Conservation (phyloP, 176 grass and related monocot genomes). For the Oryza coarctata region DNA sequence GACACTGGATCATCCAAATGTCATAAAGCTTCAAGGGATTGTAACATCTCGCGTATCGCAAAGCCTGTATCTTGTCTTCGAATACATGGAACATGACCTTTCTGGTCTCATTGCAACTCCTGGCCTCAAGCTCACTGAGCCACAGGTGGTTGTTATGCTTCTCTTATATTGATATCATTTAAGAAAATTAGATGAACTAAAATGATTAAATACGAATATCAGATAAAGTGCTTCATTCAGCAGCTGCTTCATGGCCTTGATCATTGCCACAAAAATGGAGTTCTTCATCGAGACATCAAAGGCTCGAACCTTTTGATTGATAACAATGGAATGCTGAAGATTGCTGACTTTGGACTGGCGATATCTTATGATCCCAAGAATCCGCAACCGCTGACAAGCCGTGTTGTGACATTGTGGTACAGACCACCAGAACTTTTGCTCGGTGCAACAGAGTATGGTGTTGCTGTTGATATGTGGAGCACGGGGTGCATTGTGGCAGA, state of each 20-base stretch:
- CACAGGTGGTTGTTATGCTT: conserved; percentile 53
- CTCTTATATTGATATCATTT: conserved; percentile 26
- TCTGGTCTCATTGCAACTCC: conserved; percentile 70
- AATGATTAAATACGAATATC: conserved; percentile 29
- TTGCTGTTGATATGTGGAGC: conserved; percentile 88
- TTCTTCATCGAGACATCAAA: conserved; percentile 89
- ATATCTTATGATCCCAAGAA: conserved; percentile 66
- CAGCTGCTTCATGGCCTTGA: conserved; percentile 79
- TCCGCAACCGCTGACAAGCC: conserved; percentile 66
- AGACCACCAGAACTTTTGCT: conserved; percentile 84
- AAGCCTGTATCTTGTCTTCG: conserved; percentile 80
- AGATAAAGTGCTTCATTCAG: conserved; percentile 77
- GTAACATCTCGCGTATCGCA: conserved; percentile 58
- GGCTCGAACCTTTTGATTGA: conserved; percentile 82
- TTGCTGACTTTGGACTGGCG: conserved; percentile 86
- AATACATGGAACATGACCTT: conserved; percentile 95
- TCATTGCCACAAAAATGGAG: conserved; percentile 71
- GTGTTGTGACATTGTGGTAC: conserved; percentile 94
- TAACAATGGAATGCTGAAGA: conserved; percentile 62
- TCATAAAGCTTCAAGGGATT: conserved; percentile 92
- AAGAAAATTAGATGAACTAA: conserved; percentile 21
- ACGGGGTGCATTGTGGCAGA: conserved; percentile 93
- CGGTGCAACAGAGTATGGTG: conserved; percentile 71
- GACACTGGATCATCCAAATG: conserved; percentile 76
- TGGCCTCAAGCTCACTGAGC: conserved; percentile 73